Conservation (phyloP, 169 alveolate species). For the Plasmodium vivax region DNA sequence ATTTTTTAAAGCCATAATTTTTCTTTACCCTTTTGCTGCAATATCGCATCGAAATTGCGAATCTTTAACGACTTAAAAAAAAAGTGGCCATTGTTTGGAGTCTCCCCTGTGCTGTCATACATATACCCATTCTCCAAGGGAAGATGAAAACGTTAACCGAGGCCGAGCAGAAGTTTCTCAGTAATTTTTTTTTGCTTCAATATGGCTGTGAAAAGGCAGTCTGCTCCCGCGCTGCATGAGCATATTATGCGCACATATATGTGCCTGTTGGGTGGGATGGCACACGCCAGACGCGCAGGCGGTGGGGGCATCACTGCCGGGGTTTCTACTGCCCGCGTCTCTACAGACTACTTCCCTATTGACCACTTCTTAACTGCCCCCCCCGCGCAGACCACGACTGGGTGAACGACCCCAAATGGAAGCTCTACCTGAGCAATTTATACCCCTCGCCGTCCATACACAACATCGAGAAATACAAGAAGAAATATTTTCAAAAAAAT, state of each 20-base stretch:
- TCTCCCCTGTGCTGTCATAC: neutral
- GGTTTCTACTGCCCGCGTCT: no score
- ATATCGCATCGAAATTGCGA: neutral
- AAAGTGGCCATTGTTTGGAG: neutral
- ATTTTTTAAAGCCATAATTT: neutral
- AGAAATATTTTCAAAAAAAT: conserved; percentile 65
- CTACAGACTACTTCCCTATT: neutral
- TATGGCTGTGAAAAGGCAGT: neutral
- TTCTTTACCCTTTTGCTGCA: neutral
- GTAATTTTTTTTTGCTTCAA: conserved; percentile 9
- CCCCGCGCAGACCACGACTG: conserved; percentile 52
- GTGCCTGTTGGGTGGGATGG: neutral
- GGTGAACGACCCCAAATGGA: conserved; percentile 73
- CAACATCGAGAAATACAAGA: conserved; percentile 64
- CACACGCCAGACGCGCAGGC: neutral
- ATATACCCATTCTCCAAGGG: neutral
- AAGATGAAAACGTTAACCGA: conserved; percentile 59
- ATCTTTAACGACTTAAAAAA: neutral
- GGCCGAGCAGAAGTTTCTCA: conserved; percentile 52
- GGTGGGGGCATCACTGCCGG: neutral
- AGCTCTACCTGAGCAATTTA: conserved; percentile 36
- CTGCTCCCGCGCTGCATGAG: neutral
- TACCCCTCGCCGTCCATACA: conserved; percentile 69
- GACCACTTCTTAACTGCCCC: no score
- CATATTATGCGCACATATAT: conserved; percentile 4